Evolutionary conservation across 257 asterid genomes (phyloP).

Genomic region (Perilla frutescens): DNA sequence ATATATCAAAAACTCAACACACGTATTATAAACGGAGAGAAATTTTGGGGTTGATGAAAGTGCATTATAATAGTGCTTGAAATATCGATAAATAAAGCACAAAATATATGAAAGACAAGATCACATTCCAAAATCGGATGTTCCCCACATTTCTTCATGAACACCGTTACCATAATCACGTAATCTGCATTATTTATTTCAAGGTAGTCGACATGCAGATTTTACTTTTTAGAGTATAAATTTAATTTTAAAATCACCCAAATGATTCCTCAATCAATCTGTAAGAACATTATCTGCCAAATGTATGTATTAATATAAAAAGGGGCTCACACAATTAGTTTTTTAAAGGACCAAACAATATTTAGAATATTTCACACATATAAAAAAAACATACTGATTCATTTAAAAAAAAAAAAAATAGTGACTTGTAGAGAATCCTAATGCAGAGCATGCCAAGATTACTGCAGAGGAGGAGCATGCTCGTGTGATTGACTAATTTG

Average conservation of each 20-base stretch:
- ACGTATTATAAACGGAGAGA: no score
- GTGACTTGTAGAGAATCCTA: no score
- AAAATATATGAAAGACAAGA: neutral
- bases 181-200: neutral
- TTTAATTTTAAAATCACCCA: neutral
- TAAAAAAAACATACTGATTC: no score
- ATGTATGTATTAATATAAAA: neutral
- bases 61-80: neutral
- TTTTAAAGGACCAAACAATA: neutral
- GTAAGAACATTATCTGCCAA: neutral
- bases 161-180: neutral
- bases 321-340: neutral
- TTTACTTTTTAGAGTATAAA: neutral
- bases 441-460: no score
- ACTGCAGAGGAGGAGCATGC: no score
- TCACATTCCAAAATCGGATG: conserved; percentile 9
- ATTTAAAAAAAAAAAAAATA: no score
- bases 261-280: conserved; percentile 21
- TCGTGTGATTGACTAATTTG: no score
- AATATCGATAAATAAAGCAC: neutral
- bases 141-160: conserved; percentile 20
- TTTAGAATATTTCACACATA: neutral
- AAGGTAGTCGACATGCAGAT: neutral
- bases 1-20: no score
- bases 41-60: no score